Evolutionary conservation across 2,329 filamentous ascomycete species (phyloP), one percentile per base, ranked within the genome.

Genomic region (Colletotrichum neosansevieriae): DNA sequence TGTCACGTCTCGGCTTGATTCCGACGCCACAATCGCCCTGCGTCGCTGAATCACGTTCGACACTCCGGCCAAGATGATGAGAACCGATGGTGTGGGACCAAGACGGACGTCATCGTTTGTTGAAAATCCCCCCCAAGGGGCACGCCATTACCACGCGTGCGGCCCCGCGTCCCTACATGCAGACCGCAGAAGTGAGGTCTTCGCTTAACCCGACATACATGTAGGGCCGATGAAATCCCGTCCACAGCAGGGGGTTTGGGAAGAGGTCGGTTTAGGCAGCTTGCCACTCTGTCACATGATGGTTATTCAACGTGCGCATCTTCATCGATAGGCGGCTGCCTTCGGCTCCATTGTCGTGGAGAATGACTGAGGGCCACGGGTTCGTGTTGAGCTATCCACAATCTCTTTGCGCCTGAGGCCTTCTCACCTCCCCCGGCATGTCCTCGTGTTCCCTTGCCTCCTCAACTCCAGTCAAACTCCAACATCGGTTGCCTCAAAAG

Each of bases 201-300:
- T 15, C 1, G 38, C 32, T n/a, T 29, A 21, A 13, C 17, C 50
- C 17, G 17, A 54, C 17, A 54, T 38, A 17, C n/a, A 15, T 24
- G 32, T 65, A 38, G 24, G 42, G 54, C 61, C 54, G 65, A 60
- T 1, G 49, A 42, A 36, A 6, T 24, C 49, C 42, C 34, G 42
- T 57, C 19, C 12, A 15, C 3, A 17, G 15, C 36, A 15, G 15
- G 12, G 34, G 36, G 15, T 9, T 58, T 29, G 5, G 21, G 60
- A 59, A n/a, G n/a, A n/a, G 34, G 61, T 65, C 29, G 32, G 24
- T 65, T 56, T 65, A 68, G 54, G 49, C 61, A 59, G 29, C 40
- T 65, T 29, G 54, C 34, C 49, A 59, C 65, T n/a, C 10, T 15
- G 47, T 68, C 65, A 65, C 61, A 60, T 65, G 54, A 65, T 60